Evolutionary conservation across 2,329 filamentous ascomycete species (phyloP).

Genomic region (Albophoma yamanashiensis): DNA sequence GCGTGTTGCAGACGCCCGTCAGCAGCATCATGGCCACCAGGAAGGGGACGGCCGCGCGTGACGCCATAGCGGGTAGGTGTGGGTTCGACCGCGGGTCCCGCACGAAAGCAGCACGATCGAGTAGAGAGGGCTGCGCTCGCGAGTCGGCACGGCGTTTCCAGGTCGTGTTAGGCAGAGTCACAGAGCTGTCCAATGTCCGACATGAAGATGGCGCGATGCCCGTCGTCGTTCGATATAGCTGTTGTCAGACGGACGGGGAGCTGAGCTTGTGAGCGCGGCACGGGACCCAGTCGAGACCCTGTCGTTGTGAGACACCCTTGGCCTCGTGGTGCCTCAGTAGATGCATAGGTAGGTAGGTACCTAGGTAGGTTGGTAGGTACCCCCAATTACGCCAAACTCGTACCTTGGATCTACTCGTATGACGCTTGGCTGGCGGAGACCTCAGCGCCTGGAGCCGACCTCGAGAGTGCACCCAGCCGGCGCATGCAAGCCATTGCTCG

Average conservation of each 20-base stretch:
- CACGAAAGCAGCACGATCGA: neutral
- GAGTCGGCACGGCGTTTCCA: neutral
- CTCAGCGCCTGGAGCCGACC: too few relatives aligned
- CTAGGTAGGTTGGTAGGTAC: too few relatives aligned
- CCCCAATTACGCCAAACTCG: too few relatives aligned
- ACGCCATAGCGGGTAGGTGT: conserved; percentile 47
- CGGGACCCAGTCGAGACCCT: neutral
- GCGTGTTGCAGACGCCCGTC: conserved; percentile 92
- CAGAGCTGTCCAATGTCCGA: neutral
- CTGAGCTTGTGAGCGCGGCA: neutral
- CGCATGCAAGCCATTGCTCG: too few relatives aligned
- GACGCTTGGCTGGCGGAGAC: too few relatives aligned
- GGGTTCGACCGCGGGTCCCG: neutral
- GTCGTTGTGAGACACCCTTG: neutral
- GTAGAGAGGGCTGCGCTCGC: neutral
- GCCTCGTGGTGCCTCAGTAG: neutral
- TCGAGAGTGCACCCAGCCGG: too few relatives aligned
- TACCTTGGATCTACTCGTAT: too few relatives aligned
- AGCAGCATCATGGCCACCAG: conserved; percentile 93
- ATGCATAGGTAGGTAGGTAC: neutral
- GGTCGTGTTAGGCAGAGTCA: neutral
- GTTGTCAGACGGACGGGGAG: neutral
- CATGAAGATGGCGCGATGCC: neutral
- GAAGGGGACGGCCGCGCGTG: conserved; percentile 64
- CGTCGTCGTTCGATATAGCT: neutral